Evolutionary conservation across 176 grass and related monocot species (phyloP).

Genomic region (Oryza coarctata): DNA sequence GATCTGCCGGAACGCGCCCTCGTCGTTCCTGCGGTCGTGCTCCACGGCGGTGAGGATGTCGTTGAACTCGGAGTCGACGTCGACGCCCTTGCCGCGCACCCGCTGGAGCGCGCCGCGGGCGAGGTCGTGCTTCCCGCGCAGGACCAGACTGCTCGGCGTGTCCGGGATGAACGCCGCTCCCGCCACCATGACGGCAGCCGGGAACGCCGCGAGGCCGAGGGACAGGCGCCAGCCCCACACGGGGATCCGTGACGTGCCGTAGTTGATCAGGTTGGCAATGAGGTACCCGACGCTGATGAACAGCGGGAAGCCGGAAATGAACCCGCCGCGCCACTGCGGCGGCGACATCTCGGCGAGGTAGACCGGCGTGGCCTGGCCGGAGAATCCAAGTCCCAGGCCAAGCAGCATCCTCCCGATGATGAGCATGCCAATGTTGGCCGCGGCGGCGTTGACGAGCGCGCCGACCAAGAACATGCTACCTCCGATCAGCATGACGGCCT

Average conservation of each 20-base stretch:
- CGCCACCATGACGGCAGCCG: conserved; percentile 58
- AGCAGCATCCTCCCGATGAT: conserved; percentile 65
- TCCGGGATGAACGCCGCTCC: conserved; percentile 69
- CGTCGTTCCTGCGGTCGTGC: conserved; percentile 37
- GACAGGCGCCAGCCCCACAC: conserved; percentile 92
- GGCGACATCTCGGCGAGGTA: conserved; percentile 76
- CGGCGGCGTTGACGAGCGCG: conserved; percentile 54
- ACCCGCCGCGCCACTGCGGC: conserved; percentile 60
- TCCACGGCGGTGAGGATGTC: conserved; percentile 49
- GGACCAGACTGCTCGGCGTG: conserved; percentile 83
- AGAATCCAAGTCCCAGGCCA: conserved; percentile 71
- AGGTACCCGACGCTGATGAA: conserved; percentile 69
- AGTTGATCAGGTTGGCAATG: conserved; percentile 80
- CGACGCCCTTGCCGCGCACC: conserved; percentile 61
- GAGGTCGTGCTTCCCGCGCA: conserved; percentile 65
- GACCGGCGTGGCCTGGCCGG: conserved; percentile 56
- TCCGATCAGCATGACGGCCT: conserved; percentile 46
- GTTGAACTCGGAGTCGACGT: conserved; percentile 69
- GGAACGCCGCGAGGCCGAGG: conserved; percentile 73
- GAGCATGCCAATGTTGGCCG: conserved; percentile 69
- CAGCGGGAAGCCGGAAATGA: conserved; percentile 67
- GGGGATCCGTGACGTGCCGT: conserved; percentile 62
- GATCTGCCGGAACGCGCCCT: conserved; percentile 65
- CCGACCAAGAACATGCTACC: conserved; percentile 61
- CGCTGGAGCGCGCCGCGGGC: conserved; percentile 72